Percentiles rank a stretch among this genome's conserved stretches.
phyloP scores from a whole-genome alignment of 2,329 filamentous ascomycete genomes.

The Pseudogymnoascus sp. region DNA sequence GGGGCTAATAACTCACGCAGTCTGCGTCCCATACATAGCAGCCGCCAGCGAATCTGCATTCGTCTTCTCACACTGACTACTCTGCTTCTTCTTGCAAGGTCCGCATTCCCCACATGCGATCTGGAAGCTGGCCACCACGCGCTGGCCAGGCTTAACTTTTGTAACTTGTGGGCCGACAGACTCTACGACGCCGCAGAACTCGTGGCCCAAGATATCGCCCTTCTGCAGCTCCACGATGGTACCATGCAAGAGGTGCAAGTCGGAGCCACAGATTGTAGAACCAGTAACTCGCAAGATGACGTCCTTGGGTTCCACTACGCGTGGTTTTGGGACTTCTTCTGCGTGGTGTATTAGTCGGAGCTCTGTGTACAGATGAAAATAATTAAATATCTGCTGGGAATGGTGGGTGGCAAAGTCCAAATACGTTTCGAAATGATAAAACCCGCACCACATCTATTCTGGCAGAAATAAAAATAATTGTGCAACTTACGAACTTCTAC shows the following conservation, averaged over 20 bases:
- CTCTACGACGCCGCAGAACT: slow-evolving; percentile 50
- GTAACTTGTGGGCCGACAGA: slow-evolving; percentile 45
- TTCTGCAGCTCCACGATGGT: slow-evolving; percentile 37
- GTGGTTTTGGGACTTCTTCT: slow-evolving; percentile 22
- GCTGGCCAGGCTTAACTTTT: slow-evolving; percentile 42
- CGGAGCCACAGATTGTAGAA: slow-evolving; percentile 26
- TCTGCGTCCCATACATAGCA: slow-evolving; percentile 40
- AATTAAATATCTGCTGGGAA: background rate
- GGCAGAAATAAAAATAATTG: background rate
- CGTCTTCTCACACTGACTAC: slow-evolving; percentile 50
- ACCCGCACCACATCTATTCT: background rate
- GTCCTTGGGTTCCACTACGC: slow-evolving; percentile 23
- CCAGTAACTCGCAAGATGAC: slow-evolving; percentile 26
- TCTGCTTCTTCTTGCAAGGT: slow-evolving; percentile 41
- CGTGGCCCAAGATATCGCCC: slow-evolving; percentile 51
- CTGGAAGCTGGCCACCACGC: slow-evolving; percentile 57
- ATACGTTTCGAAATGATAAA: background rate
- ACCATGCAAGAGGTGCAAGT: slow-evolving; percentile 27
- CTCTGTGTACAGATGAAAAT: background rate
- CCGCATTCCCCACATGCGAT: slow-evolving; percentile 49
- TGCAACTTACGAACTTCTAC: slow-evolving; percentile 52
- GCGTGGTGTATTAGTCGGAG: background rate
- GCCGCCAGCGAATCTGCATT: slow-evolving; percentile 53
- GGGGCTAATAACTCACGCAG: slow-evolving; percentile 26
- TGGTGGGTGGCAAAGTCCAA: background rate